A percentile compares a stretch with the other conserved stretches of the same genome.
These are phyloP conservation scores for Miscanthus sacchariflorus DNA, from an alignment of 202 grass and related monocot genomes.

Conservation along the genomic window DNA sequence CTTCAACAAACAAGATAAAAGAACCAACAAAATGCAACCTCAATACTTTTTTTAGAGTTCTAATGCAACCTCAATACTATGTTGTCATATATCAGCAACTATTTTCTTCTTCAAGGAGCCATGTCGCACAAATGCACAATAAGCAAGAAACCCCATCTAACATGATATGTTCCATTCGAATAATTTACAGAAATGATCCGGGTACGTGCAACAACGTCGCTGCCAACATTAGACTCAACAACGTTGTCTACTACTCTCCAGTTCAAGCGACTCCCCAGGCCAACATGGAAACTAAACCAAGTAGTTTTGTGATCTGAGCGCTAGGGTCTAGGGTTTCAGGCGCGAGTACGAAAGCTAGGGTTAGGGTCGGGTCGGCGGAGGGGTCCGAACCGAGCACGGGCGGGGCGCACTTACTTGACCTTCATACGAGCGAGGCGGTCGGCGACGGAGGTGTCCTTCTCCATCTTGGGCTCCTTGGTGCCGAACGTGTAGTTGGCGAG, in stretches of 20 bases:
- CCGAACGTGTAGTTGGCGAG: slow-evolving; percentile 98
- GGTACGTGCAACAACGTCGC: background rate
- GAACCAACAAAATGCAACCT: background rate
- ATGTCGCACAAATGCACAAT: background rate
- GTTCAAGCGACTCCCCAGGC: background rate
- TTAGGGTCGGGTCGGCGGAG: background rate
- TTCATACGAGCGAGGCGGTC: slow-evolving; percentile 97
- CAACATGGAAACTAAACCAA: slow-evolving; percentile 8
- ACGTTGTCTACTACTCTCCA: background rate
- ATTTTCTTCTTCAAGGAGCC: background rate
- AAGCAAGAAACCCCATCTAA: background rate
- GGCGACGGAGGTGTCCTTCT: slow-evolving; percentile 99
- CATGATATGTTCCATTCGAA: background rate
- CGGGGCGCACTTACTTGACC: slow-evolving; percentile 75
- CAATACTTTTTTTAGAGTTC: too few relatives aligned
- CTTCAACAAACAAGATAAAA: background rate
- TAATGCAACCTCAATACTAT: too few relatives aligned
- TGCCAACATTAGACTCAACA: background rate
- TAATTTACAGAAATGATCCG: background rate
- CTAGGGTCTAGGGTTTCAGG: slow-evolving; percentile 55
- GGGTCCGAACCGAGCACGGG: background rate
- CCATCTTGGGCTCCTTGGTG: slow-evolving; percentile 98
- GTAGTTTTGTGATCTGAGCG: slow-evolving; percentile 27
- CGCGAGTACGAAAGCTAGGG: background rate
- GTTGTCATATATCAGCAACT: background rate